Evolutionary conservation across 495 filamentous ascomycete species (phyloP), one percentile per base, ranked within the genome.

Genomic region (Penicillium daleae): DNA sequence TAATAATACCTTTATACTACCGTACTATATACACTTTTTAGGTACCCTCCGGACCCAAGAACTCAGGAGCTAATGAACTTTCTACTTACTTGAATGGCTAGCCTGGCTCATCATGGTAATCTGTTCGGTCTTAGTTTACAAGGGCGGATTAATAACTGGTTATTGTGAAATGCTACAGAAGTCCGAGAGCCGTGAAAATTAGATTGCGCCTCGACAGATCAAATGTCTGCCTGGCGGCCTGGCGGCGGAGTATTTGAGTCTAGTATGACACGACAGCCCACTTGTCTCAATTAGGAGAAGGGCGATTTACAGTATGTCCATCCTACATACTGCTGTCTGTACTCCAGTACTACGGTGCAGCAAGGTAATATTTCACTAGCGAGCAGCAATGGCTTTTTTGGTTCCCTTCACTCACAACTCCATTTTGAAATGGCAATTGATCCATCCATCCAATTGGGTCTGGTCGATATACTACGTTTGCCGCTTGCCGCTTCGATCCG

Each of bases 401-500:
- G 24, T 17, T 49, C 46, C 21, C 24, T 2, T 49, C 46, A 49
- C 46, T 49, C n/a, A n/a, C n/a, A 49, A 49, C 46, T 49, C 13
- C 22, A 44, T 27, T 49, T 13, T 27, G 46, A 17, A n/a, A 2
- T 49, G 8, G 10, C 1, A 26, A 48, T 31, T 3, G 31, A 55
- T 32, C 32, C 19, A 6, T n/a, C 21, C 26, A 56, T 37, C 55
- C 61, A 64, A 64, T 64, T 59, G 61, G 48, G 54, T 12, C 19
- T 33, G 37, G 55, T 49, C 49, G n/a, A 59, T 46, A 54, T 49
- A 13, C 48, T 49, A 59, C 40, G 40, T 13, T 44, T 44, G 40
- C 40, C 61, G 55, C 54, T 63, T 63, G 60, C 61, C 54, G 61
- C 55, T 32, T n/a, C 7, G 44, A 59, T 59, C 61, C 61, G 53